Evolutionary conservation across 441 rosid species (phyloP).

Genomic region (Pelargonium fulgidum): DNA sequence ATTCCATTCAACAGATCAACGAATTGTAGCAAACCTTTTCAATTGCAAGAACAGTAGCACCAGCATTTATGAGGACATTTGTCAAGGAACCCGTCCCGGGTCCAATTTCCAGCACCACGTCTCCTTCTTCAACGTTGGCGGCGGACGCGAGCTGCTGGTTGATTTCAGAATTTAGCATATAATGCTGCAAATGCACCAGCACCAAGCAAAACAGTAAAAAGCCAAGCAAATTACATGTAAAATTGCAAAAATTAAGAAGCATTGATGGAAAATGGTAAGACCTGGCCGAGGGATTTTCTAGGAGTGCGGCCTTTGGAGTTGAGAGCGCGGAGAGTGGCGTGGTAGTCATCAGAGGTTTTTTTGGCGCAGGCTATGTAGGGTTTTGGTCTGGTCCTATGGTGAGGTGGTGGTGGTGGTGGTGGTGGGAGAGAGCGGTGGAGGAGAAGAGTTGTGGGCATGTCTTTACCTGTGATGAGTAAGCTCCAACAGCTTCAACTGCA

Average conservation of each 20-base stretch:
- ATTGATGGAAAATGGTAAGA: constrained; percentile 11
- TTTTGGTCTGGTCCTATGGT: constrained; percentile 16
- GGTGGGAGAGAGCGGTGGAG: constrained; percentile 28
- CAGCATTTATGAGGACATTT: constrained; percentile 51
- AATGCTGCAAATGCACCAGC: constrained; percentile 48
- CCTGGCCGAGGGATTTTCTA: constrained; percentile 88
- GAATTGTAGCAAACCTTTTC: constrained; percentile 50
- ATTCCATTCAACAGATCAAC: neutral
- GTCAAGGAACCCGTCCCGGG: constrained; percentile 93
- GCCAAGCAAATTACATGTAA: constrained; percentile 1
- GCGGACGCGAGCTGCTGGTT: constrained; percentile 51
- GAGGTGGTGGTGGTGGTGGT: neutral
- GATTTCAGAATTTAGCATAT: constrained; percentile 74
- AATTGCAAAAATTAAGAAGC: neutral
- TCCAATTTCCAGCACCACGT: constrained; percentile 80
- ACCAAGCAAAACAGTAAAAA: neutral
- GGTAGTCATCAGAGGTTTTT: constrained; percentile 66
- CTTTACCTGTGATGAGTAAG: no score
- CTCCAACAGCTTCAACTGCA: no score
- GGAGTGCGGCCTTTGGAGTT: constrained; percentile 75
- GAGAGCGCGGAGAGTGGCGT: constrained; percentile 71
- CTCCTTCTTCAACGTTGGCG: constrained; percentile 67
- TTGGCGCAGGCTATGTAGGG: constrained; percentile 29
- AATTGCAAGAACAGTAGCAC: constrained; percentile 74
- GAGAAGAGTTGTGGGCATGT: constrained; percentile 21